These are phyloP conservation scores for Trypanosoma conorhini DNA, from an alignment of 208 protist species.

Conservation along the genomic window DNA sequence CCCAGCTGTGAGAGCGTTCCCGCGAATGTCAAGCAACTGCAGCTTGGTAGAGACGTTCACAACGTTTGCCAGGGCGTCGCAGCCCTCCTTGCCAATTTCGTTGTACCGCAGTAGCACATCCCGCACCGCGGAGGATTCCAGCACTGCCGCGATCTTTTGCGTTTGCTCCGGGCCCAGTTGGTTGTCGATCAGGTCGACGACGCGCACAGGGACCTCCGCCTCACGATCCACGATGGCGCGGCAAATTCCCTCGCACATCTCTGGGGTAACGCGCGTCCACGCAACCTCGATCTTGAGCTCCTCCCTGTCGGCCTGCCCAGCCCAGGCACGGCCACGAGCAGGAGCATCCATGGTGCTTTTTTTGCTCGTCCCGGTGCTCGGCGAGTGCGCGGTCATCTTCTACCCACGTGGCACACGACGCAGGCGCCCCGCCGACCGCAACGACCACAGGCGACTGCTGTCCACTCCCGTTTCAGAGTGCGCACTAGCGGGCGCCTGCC, in stretches of 20 bases:
- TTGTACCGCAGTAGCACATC: constrained; percentile 87
- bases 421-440: background rate
- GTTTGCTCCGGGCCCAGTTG: constrained; percentile 65
- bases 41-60: constrained; percentile 76
- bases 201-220: constrained; percentile 46
- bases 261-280: constrained; percentile 58
- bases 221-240: constrained; percentile 52
- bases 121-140: constrained; percentile 65
- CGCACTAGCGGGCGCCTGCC: no score
- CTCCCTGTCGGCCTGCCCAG: constrained; percentile 8
- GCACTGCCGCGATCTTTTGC: constrained; percentile 53
- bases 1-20: constrained; percentile 63
- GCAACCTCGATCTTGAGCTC: constrained; percentile 51
- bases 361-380: background rate
- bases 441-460: background rate
- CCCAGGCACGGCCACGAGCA: background rate
- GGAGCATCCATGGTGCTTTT: background rate
- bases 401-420: background rate
- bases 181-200: constrained; percentile 85
- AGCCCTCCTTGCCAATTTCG: constrained; percentile 89
- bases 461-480: no score
- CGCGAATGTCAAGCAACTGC: constrained; percentile 73
- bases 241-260: constrained; percentile 64
- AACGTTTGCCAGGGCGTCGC: constrained; percentile 77
- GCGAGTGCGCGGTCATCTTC: background rate